A percentile compares a stretch with the other conserved stretches of the same genome.
phyloP scores from a whole-genome alignment of 2,329 filamentous ascomycete species.

The Colletotrichum somersetense region DNA sequence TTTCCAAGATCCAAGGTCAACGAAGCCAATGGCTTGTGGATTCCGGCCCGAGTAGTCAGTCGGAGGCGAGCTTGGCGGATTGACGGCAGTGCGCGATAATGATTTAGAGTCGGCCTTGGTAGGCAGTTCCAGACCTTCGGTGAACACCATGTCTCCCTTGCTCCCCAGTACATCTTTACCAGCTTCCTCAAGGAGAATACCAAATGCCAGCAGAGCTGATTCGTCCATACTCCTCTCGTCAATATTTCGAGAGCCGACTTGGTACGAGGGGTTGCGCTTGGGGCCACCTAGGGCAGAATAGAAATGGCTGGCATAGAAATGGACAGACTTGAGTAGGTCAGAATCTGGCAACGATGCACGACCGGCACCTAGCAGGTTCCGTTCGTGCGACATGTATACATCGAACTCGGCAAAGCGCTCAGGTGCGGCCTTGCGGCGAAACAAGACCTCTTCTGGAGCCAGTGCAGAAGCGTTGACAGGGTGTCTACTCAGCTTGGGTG shows the following conservation, averaged over 20 bases:
- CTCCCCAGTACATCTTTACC: slow-evolving; percentile 71
- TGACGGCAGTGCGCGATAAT: background rate
- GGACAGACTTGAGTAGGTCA: slow-evolving; percentile 77
- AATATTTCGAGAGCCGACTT: slow-evolving; percentile 49
- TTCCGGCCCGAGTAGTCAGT: background rate
- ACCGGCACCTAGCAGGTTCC: slow-evolving; percentile 62
- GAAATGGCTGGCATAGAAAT: slow-evolving; percentile 76
- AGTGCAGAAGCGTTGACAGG: slow-evolving; percentile 55
- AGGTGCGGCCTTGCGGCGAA: slow-evolving; percentile 73
- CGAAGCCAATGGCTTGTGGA: slow-evolving; percentile 21
- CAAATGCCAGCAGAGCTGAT: slow-evolving; percentile 80
- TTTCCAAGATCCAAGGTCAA: slow-evolving; percentile 37
- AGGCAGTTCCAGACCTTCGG: slow-evolving; percentile 63
- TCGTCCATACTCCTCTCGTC: slow-evolving; percentile 79
- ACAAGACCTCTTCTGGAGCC: slow-evolving; percentile 79
- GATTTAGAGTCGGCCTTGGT: slow-evolving; percentile 23
- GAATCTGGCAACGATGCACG: slow-evolving; percentile 71
- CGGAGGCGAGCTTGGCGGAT: background rate
- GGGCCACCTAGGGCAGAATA: slow-evolving; percentile 62
- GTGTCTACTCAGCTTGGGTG: slow-evolving; percentile 44
- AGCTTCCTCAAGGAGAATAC: slow-evolving; percentile 80
- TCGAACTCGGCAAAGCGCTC: slow-evolving; percentile 77
- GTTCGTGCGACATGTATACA: slow-evolving; percentile 75
- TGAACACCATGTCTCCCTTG: slow-evolving; percentile 78
- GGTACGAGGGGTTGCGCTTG: slow-evolving; percentile 25